Percentiles rank a stretch among this genome's conserved stretches.
Evolutionary conservation across 2,329 filamentous ascomycete species (phyloP).

Genomic region (Fusarium hainanense): DNA sequence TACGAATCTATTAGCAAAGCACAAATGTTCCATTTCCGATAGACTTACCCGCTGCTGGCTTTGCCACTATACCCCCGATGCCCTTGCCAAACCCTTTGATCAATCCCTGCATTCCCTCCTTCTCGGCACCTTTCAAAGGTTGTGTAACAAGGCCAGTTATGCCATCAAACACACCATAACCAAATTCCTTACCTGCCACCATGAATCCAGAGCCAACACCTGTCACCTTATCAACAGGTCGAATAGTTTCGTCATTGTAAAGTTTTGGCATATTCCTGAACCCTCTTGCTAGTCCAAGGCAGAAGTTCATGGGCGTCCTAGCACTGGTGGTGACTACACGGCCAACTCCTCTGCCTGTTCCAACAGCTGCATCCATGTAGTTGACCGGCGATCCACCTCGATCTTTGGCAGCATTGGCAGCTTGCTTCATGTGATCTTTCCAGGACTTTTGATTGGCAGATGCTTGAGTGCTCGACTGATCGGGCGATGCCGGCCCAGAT

Average conservation of each 20-base stretch:
- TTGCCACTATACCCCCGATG: slow-evolving; percentile 82
- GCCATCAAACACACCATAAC: slow-evolving; percentile 82
- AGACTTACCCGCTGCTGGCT: slow-evolving; percentile 78
- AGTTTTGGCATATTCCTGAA: slow-evolving; percentile 89
- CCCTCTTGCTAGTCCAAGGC: slow-evolving; percentile 82
- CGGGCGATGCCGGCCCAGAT: slow-evolving; percentile 26
- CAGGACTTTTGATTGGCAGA: slow-evolving; percentile 23
- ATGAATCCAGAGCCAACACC: slow-evolving; percentile 79
- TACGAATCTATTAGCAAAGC: not conserved
- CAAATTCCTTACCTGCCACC: slow-evolving; percentile 82
- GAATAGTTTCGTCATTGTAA: slow-evolving; percentile 85
- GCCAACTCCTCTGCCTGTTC: slow-evolving; percentile 73
- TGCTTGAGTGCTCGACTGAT: slow-evolving; percentile 22
- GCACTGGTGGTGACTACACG: slow-evolving; percentile 80
- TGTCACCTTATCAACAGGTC: slow-evolving; percentile 82
- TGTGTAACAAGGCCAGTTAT: slow-evolving; percentile 84
- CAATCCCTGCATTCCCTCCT: slow-evolving; percentile 67
- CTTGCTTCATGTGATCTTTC: slow-evolving; percentile 33
- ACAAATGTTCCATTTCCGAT: not conserved
- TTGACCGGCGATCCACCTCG: slow-evolving; percentile 40
- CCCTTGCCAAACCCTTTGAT: slow-evolving; percentile 86
- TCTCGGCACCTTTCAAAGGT: slow-evolving; percentile 70
- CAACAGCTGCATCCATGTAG: slow-evolving; percentile 66
- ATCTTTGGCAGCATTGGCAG: slow-evolving; percentile 15
- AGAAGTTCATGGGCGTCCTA: slow-evolving; percentile 86